A percentile compares a stretch with the other conserved stretches of the same genome.
Evolutionary conservation across 148 eudicot species (phyloP).

Genomic region (Suaeda aralocaspica): DNA sequence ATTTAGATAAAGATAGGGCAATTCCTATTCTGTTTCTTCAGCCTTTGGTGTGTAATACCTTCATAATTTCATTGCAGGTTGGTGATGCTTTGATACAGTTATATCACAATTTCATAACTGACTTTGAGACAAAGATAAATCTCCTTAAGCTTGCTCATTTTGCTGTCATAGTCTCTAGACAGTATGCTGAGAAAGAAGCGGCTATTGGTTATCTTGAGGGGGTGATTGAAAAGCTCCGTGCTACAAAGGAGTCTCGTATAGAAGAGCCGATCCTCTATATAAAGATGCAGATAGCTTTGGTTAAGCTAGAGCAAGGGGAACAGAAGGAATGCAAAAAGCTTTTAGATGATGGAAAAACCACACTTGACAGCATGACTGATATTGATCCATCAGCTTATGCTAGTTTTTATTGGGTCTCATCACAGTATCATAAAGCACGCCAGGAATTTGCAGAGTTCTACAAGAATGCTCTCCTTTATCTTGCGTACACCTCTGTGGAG

Average conservation of each 20-base stretch:
- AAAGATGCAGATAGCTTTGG: slow-evolving; percentile 75
- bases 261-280: slow-evolving; percentile 84
- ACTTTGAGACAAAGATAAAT: slow-evolving; percentile 95
- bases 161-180: slow-evolving; percentile 84
- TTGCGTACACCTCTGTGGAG: slow-evolving; percentile 94
- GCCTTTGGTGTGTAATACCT: background rate
- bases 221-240: slow-evolving; percentile 78
- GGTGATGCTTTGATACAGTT: slow-evolving; percentile 92
- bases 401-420: slow-evolving; percentile 81
- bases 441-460: slow-evolving; percentile 95
- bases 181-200: slow-evolving; percentile 80
- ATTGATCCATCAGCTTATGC: slow-evolving; percentile 96
- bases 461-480: slow-evolving; percentile 85
- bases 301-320: slow-evolving; percentile 71
- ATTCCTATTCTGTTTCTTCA: background rate
- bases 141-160: slow-evolving; percentile 99
- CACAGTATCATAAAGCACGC: slow-evolving; percentile 74
- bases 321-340: slow-evolving; percentile 89
- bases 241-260: slow-evolving; percentile 64
- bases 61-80: slow-evolving; percentile 44
- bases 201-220: slow-evolving; percentile 84
- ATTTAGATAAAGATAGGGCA: background rate
- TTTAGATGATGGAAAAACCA: slow-evolving; percentile 74
- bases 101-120: slow-evolving; percentile 87
- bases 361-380: slow-evolving; percentile 91